These are phyloP conservation scores for Eremochloa ophiuroides DNA, from an alignment of 176 grass and related monocot species.

Conservation along the genomic window DNA sequence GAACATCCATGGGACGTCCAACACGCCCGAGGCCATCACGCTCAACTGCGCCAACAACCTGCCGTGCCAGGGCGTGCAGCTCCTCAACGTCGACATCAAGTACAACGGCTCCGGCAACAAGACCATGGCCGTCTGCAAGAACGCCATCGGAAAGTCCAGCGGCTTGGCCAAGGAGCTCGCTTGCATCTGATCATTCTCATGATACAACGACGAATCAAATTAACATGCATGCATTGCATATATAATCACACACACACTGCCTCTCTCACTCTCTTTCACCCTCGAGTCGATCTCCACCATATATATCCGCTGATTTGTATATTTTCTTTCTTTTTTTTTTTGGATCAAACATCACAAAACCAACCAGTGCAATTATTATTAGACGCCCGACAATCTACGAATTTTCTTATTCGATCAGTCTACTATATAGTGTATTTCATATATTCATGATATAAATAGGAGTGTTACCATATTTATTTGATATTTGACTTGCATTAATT, in stretches of 20 bases:
- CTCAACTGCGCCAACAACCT: conserved; percentile 53
- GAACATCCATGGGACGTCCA: conserved; percentile 60
- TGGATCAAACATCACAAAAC: background rate
- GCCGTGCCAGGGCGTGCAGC: conserved; percentile 54
- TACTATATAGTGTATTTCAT: background rate
- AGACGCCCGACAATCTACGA: background rate
- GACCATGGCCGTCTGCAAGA: conserved; percentile 41
- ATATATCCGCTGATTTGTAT: background rate
- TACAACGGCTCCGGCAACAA: conserved; percentile 14
- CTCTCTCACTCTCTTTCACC: too few species aligned
- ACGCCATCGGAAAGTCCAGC: conserved; percentile 24
- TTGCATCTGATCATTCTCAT: conserved; percentile 23
- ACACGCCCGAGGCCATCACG: conserved; percentile 42
- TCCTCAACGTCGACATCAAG: conserved; percentile 53
- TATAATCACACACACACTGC: too few species aligned
- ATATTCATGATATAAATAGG: background rate
- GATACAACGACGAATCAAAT: too few species aligned
- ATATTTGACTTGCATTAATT: too few species aligned
- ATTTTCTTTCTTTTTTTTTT: background rate
- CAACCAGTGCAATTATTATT: background rate
- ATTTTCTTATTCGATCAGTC: background rate
- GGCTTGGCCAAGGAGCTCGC: conserved; percentile 33
- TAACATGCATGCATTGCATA: background rate
- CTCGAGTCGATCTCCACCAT: background rate
- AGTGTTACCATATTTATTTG: too few species aligned